Evolutionary conservation across 129 eudicot genomes (phyloP), one percentile per base, ranked within the genome.

Genomic region (Pittosporum tobira): DNA sequence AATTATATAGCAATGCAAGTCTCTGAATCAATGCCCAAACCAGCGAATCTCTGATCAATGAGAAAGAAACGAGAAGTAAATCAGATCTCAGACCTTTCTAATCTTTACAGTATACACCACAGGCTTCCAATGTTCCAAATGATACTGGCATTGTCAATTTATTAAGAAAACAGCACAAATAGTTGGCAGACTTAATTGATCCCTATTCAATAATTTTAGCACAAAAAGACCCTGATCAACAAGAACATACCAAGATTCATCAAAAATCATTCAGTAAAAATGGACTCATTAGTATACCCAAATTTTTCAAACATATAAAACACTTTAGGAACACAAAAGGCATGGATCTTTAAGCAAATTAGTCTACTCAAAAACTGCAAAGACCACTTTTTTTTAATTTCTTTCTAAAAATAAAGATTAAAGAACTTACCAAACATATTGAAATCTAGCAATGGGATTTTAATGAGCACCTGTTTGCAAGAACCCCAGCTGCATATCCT

Each of bases 391-490:
- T 45, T n/a, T n/a, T n/a, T n/a, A n/a, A n/a, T n/a, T n/a, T n/a
- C n/a, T 44, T 64, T 51, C n/a, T 47, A 5, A 54, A 29, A 42
- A 65, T 18, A 34, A 57, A 34, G 43, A 66, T 52, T 27, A 45
- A 77, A 43, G n/a, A 74, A 77, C 84, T 71, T 68, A 80, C 81
- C 77, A 79, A 48, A 13, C 5, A 48, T 25, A 31, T 26, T 16
- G 24, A 62, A 80, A 61, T 62, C 73, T 43, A 59, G 70, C 13
- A 45, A 69, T 74, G 76, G 79, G 81, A 68, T 71, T 57, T 48
- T 81, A 67, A 69, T 71, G 77, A 75, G 73, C 77, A 73, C 73
- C 66, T 47, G 75, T 65, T 49, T 27, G 55, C 49, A 44, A 64
- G 58, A 30, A 61, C 44, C 68, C 64, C 67, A 66, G 48, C 83